These are phyloP conservation scores for Xylariaceae sp. DNA, from an alignment of 2,329 filamentous ascomycete genomes.

Conservation along the genomic window DNA sequence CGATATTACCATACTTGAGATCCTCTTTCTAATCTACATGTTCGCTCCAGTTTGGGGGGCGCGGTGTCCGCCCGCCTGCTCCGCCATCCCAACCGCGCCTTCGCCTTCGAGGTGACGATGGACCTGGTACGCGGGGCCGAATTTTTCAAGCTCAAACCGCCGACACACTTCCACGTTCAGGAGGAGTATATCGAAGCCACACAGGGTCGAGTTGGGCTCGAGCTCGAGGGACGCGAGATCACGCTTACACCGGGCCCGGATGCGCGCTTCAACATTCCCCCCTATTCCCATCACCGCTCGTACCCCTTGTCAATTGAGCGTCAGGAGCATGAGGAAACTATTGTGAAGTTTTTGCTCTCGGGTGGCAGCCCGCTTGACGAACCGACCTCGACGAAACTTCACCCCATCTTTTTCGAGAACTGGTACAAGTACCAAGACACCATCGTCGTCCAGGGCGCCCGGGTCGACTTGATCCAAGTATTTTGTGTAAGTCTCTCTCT, in stretches of 20 bases:
- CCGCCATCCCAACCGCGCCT: slow-evolving; percentile 7
- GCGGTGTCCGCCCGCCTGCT: slow-evolving; percentile 9
- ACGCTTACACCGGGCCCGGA: slow-evolving; percentile 1
- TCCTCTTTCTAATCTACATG: no score
- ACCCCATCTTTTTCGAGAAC: slow-evolving; percentile 19
- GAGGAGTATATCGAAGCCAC: slow-evolving; percentile 16
- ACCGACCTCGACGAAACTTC: not conserved
- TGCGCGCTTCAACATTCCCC: not conserved
- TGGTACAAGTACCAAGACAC: slow-evolving; percentile 23
- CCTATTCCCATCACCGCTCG: slow-evolving; percentile 6
- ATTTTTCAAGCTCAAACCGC: slow-evolving; percentile 15
- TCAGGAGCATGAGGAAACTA: not conserved
- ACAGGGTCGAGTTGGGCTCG: slow-evolving; percentile 7
- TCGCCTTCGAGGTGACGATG: slow-evolving; percentile 12
- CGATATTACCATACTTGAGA: no score
- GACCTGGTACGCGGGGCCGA: slow-evolving; percentile 5
- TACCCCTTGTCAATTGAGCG: slow-evolving; percentile 1
- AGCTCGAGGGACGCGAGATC: slow-evolving; percentile 13
- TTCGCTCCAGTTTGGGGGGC: slow-evolving; percentile 11
- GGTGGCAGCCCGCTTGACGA: slow-evolving; percentile 11
- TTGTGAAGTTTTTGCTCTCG: slow-evolving; percentile 11
- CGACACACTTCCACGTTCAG: slow-evolving; percentile 19
- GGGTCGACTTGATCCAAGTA: slow-evolving; percentile 13
- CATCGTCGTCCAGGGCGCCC: not conserved
- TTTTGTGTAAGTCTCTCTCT: slow-evolving; percentile 10